Base-by-base conservation (phyloP, 225 moss, liverwort and hornwort species). In the Physcomitrellopsis africana region DNA sequence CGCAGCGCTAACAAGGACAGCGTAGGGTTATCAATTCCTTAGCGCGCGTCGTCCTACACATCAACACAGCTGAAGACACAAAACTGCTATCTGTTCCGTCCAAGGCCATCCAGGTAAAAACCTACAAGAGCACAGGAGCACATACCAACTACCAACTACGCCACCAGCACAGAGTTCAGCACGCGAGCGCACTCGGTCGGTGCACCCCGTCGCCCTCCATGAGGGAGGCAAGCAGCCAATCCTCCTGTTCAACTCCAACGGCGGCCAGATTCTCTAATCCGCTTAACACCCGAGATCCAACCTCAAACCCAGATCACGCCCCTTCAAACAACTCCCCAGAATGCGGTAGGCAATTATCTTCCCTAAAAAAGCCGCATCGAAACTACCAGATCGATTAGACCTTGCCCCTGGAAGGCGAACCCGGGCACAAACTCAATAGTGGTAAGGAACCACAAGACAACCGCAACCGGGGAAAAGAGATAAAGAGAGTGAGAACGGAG, bases 131-230 rank as follows among this genome's bases (percentile, higher is more conserved):
- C 66, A 44, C 51, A 17, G 16, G 22, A 60, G 13, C 72, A 29
- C 57, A 45, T 44, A 22, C 10, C 17, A 14, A 9, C 77, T 76
- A 84, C 58, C 6, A 81, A 18, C 78, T 44, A 22, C 71, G 70
- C 77, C 84, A 74, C 81, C 78, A 75, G 57, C 74, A 55, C 20
- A 29, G 47, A 5, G 12, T 55, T 54, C 77, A 68, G 24, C 72
- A 84, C 15, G 76, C 72, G 16, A 54, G 60, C 62, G 76, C 60
- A 58, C 69, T 55, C 60, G 62, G 45, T 32, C 79, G n/a, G 18
- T 72, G 13, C 54, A 77, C 32, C 72, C 85, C 79, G 42, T 82
- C 79, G 72, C 79, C 76, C 82, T 81, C 79, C 80, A 83, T 83
- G 74, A 80, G 74, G 19, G 72, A 76, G 12, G 14, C 11, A 58